Evolutionary conservation across 176 grass and related monocot species (phyloP), one percentile per base, ranked within the genome.

Genomic region (Tillandsia leiboldiana): DNA sequence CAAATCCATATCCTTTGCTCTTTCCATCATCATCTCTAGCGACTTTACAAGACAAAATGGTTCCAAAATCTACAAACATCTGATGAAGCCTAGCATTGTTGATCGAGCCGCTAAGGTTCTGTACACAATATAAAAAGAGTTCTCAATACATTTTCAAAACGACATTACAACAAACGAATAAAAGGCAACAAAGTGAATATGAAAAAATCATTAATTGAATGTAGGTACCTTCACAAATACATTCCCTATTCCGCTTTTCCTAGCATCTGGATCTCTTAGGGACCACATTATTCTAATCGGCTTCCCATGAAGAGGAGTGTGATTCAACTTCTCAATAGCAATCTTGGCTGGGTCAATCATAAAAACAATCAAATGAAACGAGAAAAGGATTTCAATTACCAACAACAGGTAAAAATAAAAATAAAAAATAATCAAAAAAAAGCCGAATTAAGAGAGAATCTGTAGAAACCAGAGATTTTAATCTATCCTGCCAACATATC

Each of bases 211-310:
- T 48, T 50, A 52, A 10, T 12, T 66, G 15, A 50, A 3, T 51
- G 63, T 20, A 20, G 20, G 20, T 74, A 90, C 93, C 89, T 92
- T 97, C 18, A 97, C 89, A 83, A 92, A 97, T 33, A 97, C 52
- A 80, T 97, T 97, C 12, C 89, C 89, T 20, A 90, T 67, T 7
- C 83, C 93, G 56, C 77, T 91, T 58, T 70, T 85, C 62, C 92
- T 87, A 1, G 81, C 70, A 76, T 92, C 74, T 17, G 83, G 83
- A 73, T 96, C 81, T 49, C 93, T 70, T 8, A 83, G 75, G 7
- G 83, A 88, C 89, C 88, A 96, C 93, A 96, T 92, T 49, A 96
- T 80, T 76, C 93, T 79, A 48, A 92, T 92, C 0, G 86, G 77
- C 54, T 92, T 90, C 8, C 85, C 84, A 52, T 79, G 74, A 54